phyloP scores from a whole-genome alignment of 768 basidiomycete species.

The Gymnopilus dilepis region DNA sequence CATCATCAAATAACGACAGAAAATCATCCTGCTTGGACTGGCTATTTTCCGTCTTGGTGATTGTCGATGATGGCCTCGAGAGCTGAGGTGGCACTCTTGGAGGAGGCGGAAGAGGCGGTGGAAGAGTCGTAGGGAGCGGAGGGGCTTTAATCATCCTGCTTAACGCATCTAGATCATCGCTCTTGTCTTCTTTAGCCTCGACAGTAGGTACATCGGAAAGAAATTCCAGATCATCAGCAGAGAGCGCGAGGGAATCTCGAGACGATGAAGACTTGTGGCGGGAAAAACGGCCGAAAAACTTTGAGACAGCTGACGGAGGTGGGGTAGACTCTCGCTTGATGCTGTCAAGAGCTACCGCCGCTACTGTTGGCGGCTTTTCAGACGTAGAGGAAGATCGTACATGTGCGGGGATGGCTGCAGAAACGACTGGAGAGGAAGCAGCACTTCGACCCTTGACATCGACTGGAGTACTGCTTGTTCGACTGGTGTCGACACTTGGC shows the following conservation, averaged over 20 bases:
- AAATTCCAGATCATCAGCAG: slow-evolving; percentile 83
- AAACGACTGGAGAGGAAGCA: slow-evolving; percentile 17
- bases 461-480: slow-evolving; percentile 13
- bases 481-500: slow-evolving; percentile 29
- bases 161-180: slow-evolving; percentile 40
- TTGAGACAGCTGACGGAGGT: slow-evolving; percentile 75
- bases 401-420: slow-evolving; percentile 17
- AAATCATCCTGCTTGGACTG: slow-evolving; percentile 25
- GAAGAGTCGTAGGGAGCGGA: slow-evolving; percentile 47
- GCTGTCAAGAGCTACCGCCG: slow-evolving; percentile 1
- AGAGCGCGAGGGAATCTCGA: slow-evolving; percentile 69
- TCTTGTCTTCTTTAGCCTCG: slow-evolving; percentile 47
- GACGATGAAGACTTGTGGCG: slow-evolving; percentile 37
- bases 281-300: slow-evolving; percentile 81
- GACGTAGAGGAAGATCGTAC: slow-evolving; percentile 8
- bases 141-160: slow-evolving; percentile 48
- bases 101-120: slow-evolving; percentile 51
- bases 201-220: slow-evolving; percentile 72
- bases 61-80: slow-evolving; percentile 7
- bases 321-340: slow-evolving; percentile 31
- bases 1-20: slow-evolving; percentile 34
- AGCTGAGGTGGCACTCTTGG: slow-evolving; percentile 43
- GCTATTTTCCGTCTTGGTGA: neutral
- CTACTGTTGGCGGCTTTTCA: neutral
- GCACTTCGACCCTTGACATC: neutral